These are phyloP conservation scores for Alectoria sarmentosa DNA, from an alignment of 495 filamentous ascomycete species.

Conservation along the genomic window DNA sequence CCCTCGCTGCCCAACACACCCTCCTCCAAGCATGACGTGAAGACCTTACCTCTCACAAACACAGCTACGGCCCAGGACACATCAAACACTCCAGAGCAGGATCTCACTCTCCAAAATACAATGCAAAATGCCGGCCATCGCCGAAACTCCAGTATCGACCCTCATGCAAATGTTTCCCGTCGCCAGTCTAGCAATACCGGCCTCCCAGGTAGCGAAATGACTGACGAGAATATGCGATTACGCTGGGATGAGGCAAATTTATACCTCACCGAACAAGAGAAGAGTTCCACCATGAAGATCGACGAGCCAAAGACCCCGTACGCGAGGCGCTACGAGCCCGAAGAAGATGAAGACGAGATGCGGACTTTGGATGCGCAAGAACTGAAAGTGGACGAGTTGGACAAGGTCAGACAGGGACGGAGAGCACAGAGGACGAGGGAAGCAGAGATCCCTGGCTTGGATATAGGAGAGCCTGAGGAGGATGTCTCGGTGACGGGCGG, in stretches of 20 bases:
- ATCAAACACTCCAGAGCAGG: constrained; percentile 54
- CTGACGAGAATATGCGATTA: constrained; percentile 62
- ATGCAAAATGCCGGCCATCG: constrained; percentile 88
- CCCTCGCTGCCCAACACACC: constrained; percentile 33
- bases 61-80: constrained; percentile 31
- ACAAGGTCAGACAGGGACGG: constrained; percentile 44
- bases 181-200: constrained; percentile 54
- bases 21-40: constrained; percentile 36
- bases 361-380: constrained; percentile 49
- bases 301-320: constrained; percentile 97
- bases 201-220: constrained; percentile 35
- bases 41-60: constrained; percentile 24
- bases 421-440: constrained; percentile 38
- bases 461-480: constrained; percentile 92
- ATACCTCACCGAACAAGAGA: constrained; percentile 92
- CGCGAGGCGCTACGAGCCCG: constrained; percentile 81
- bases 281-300: constrained; percentile 95
- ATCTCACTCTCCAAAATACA: constrained; percentile 88
- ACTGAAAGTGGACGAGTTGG: constrained; percentile 65
- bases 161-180: constrained; percentile 55
- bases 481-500: constrained; percentile 32
- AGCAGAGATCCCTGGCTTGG: constrained; percentile 84
- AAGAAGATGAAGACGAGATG: constrained; percentile 74
- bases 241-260: constrained; percentile 99
- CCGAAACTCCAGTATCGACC: constrained; percentile 64